These are phyloP conservation scores for Logfia minima DNA, from an alignment of 129 eudicot genomes.

Conservation along the genomic window DNA sequence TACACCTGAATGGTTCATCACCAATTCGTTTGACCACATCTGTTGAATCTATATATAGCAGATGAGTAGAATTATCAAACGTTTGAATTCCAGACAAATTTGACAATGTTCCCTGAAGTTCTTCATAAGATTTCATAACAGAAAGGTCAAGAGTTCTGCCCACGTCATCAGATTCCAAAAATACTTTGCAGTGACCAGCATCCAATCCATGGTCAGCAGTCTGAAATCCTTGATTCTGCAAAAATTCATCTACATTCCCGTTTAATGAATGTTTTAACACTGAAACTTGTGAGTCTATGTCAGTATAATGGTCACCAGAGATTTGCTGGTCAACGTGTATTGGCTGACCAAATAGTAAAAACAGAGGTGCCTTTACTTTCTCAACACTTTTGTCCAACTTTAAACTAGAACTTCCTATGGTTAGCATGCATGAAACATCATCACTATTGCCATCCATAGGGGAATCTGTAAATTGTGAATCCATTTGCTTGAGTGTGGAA, in stretches of 20 bases:
- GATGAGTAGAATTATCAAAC: slow-evolving; percentile 41
- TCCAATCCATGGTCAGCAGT: slow-evolving; percentile 47
- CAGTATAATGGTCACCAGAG: slow-evolving; percentile 25
- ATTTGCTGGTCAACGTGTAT: slow-evolving; percentile 76
- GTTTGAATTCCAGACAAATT: slow-evolving; percentile 63
- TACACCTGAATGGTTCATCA: slow-evolving; percentile 75
- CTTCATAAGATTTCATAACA: slow-evolving; percentile 58
- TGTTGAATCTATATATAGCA: slow-evolving; percentile 53
- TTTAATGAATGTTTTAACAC: slow-evolving; percentile 21
- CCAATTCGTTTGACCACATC: slow-evolving; percentile 64
- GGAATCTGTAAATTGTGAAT: slow-evolving; percentile 30
- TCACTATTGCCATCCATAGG: slow-evolving; percentile 33
- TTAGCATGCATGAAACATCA: slow-evolving; percentile 60
- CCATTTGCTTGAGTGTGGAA: slow-evolving; percentile 38
- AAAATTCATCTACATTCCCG: slow-evolving; percentile 19
- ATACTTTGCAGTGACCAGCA: slow-evolving; percentile 72
- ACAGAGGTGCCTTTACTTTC: slow-evolving; percentile 47
- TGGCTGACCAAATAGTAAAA: slow-evolving; percentile 83
- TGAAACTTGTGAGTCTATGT: slow-evolving; percentile 25
- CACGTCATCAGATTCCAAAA: slow-evolving; percentile 68
- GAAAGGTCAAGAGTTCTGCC: slow-evolving; percentile 70
- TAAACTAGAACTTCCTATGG: slow-evolving; percentile 60
- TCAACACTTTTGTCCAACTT: slow-evolving; percentile 44
- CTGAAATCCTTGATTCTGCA: slow-evolving; percentile 8
- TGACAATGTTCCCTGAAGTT: slow-evolving; percentile 46